Conservation (phyloP, 108 stramenopile species). For the Hondaea fermentalgiana region DNA sequence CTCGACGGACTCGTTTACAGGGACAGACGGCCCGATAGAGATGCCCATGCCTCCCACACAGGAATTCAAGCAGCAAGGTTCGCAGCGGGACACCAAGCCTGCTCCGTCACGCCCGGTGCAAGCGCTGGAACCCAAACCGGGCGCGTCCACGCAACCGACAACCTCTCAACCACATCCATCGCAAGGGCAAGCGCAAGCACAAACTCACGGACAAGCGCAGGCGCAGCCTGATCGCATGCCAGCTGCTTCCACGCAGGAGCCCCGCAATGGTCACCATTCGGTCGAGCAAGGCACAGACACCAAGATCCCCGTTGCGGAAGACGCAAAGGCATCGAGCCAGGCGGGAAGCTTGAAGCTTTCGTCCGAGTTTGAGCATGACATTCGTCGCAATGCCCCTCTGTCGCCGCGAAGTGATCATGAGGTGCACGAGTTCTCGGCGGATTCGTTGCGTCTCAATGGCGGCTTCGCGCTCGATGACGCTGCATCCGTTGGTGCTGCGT, state of each 20-base stretch:
- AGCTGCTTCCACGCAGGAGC: no score
- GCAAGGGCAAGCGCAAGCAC: no score
- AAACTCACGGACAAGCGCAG: no score
- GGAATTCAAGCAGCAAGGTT: no score
- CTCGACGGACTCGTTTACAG: neutral
- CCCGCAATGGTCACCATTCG: no score
- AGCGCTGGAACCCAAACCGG: no score
- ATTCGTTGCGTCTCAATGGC: neutral
- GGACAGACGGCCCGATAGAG: neutral
- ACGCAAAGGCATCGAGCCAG: neutral
- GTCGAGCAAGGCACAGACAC: neutral
- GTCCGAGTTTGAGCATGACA: neutral
- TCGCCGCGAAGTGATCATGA: neutral
- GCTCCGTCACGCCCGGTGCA: no score
- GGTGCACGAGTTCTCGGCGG: neutral
- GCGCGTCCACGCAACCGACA: no score
- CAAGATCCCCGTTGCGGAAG: neutral
- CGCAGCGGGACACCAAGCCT: neutral
- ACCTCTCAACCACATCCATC: no score
- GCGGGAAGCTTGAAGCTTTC: neutral
- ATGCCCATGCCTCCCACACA: neutral
- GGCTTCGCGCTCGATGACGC: neutral
- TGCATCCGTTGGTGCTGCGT: neutral
- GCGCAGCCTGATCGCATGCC: no score
- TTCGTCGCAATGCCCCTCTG: neutral